Percentiles rank a stretch among this genome's conserved stretches.
These are phyloP conservation scores for Cryptosporidium ubiquitum DNA, from an alignment of 169 alveolate species.

Conservation along the genomic window DNA sequence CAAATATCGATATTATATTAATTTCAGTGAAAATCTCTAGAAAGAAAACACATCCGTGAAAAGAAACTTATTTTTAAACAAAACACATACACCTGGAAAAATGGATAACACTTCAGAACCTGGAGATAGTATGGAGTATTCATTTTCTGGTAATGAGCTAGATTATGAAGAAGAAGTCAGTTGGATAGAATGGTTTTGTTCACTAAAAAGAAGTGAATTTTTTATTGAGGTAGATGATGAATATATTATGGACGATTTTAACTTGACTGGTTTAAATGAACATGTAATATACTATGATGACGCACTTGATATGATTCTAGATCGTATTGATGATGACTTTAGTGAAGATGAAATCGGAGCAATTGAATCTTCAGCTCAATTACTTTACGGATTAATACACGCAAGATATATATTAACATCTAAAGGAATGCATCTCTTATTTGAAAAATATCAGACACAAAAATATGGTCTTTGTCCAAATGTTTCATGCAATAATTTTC, in stretches of 20 bases:
- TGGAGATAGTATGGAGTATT: slow-evolving; percentile 70
- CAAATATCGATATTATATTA: neutral
- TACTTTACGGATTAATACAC: slow-evolving; percentile 91
- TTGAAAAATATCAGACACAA: slow-evolving; percentile 86
- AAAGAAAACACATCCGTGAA: neutral
- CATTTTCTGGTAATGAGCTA: slow-evolving; percentile 72
- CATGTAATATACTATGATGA: slow-evolving; percentile 87
- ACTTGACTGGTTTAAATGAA: slow-evolving; percentile 87
- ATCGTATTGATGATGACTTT: slow-evolving; percentile 85
- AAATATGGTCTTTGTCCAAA: slow-evolving; percentile 91
- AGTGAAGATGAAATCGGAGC: slow-evolving; percentile 85
- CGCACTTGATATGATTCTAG: slow-evolving; percentile 89
- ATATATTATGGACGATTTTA: slow-evolving; percentile 92
- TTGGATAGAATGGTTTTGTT: slow-evolving; percentile 97
- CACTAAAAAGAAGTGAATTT: slow-evolving; percentile 92
- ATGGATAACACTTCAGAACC: slow-evolving; percentile 64
- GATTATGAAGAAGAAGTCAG: slow-evolving; percentile 84
- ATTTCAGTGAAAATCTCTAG: neutral
- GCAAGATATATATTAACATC: slow-evolving; percentile 89
- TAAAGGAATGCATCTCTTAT: slow-evolving; percentile 90
- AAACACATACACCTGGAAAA: neutral
- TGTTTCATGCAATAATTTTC: slow-evolving; percentile 86
- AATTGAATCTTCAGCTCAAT: slow-evolving; percentile 86
- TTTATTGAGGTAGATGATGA: slow-evolving; percentile 94
- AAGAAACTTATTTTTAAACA: neutral